Evolutionary conservation across 176 grass and related monocot genomes (phyloP).

Genomic region (Musa beccarii): DNA sequence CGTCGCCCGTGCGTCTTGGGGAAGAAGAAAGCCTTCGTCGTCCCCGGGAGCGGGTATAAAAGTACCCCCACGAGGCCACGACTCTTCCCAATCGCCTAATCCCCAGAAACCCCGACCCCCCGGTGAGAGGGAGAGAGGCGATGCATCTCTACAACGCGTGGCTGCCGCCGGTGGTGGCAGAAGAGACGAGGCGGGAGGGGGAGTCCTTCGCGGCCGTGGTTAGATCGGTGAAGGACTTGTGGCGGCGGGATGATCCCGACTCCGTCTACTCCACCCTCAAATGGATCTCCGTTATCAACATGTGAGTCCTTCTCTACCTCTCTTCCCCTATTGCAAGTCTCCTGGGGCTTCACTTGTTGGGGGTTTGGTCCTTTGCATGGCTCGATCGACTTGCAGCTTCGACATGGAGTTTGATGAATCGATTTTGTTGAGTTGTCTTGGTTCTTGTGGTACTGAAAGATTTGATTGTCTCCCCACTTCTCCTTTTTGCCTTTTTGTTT

Average conservation of each 20-base stretch:
- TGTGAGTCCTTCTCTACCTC: slow-evolving; percentile 30
- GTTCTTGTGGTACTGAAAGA: not conserved
- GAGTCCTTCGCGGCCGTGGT: slow-evolving; percentile 53
- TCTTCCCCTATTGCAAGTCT: not conserved
- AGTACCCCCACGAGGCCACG: not conserved
- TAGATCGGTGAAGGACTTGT: slow-evolving; percentile 39
- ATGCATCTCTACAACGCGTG: slow-evolving; percentile 99
- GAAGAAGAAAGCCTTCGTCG: not conserved
- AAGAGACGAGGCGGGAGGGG: slow-evolving; percentile 44
- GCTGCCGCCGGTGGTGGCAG: slow-evolving; percentile 66
- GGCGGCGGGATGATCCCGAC: slow-evolving; percentile 46
- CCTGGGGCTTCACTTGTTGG: not conserved
- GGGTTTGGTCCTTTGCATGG: not conserved
- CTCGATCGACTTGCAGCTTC: not conserved
- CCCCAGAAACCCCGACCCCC: not conserved
- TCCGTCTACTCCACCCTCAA: slow-evolving; percentile 87
- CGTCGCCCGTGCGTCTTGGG: slow-evolving; percentile 1
- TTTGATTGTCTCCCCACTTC: not conserved
- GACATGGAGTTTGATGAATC: not conserved
- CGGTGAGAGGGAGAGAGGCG: not conserved
- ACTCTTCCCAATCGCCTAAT: too few species aligned
- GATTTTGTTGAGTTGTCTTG: not conserved
- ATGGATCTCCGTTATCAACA: slow-evolving; percentile 84
- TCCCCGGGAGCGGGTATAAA: not conserved
- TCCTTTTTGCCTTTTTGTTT: not conserved